Percentiles rank a stretch among this genome's conserved stretches.
These are phyloP conservation scores for Rhodotorula sp. DNA, from an alignment of 1,284 basidiomycete genomes.

Conservation along the genomic window DNA sequence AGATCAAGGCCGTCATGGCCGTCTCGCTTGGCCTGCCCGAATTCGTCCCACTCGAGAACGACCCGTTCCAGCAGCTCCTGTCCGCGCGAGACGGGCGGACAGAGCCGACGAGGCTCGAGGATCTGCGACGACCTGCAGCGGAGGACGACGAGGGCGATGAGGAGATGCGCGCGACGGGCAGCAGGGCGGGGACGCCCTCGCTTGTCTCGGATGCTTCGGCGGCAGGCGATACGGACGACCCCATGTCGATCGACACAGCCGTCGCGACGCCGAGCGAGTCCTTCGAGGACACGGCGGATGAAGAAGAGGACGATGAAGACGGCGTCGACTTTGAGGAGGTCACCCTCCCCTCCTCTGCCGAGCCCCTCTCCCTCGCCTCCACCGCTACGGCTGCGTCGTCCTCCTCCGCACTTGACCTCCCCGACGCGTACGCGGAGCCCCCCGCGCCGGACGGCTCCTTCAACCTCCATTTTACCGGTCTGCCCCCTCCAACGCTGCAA, in stretches of 20 bases:
- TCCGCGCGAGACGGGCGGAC: not conserved
- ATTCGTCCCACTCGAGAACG: constrained; percentile 21
- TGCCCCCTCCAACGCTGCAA: constrained; percentile 21
- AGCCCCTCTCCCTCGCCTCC: not conserved
- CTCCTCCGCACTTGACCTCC: not conserved
- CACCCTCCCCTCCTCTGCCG: no score
- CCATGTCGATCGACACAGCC: constrained; percentile 22
- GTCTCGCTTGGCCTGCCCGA: constrained; percentile 22
- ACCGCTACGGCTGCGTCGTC: not conserved
- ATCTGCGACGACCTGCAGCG: not conserved
- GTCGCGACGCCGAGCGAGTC: not conserved
- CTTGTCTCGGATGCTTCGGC: not conserved
- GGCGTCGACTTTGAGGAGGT: constrained; percentile 37
- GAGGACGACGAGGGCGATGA: not conserved
- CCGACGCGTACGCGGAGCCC: constrained; percentile 1
- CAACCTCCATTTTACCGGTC: constrained; percentile 20
- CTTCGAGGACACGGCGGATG: not conserved
- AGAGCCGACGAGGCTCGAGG: not conserved
- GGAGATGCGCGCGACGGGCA: constrained; percentile 3
- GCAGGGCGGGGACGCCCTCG: constrained; percentile 6
- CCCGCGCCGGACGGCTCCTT: constrained; percentile 23
- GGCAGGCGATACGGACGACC: constrained; percentile 4
- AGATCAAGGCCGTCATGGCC: constrained; percentile 16
- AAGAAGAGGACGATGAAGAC: constrained; percentile 18
- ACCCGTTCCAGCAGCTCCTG: constrained; percentile 23